Evolutionary conservation across 768 basidiomycete genomes (phyloP), one percentile per base, ranked within the genome.

Genomic region (Suillus weaverae): DNA sequence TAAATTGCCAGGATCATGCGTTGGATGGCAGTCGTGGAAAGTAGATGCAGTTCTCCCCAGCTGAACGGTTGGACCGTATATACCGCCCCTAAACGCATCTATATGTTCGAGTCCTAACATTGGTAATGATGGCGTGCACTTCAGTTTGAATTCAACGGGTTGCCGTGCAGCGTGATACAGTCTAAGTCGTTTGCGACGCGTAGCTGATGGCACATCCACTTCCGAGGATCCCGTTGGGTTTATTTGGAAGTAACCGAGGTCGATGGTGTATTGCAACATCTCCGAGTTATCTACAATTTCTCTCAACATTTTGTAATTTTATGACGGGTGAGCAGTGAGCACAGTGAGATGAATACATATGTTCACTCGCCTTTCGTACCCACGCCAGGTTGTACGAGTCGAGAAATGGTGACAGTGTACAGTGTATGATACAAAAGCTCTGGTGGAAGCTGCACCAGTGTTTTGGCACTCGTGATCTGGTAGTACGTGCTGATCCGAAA

Each of bases 91-190:
- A 68, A 85, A 85, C 64, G 85, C 84, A 67, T 85, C 84, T 3
- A 85, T 78, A 0, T 81, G 80, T 5, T 0, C 11, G 5, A 14
- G 26, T 26, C 83, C 83, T 1, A 81, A 79, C 5, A 79, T 79
- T 0, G 82, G 81, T 6, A 83, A 69, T 4, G 77, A 70, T 39
- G 84, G 70, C 22, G 72, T 77, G 65, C 78, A 75, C 4, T 73
- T 71, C 56, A 71, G 71, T 60, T 75, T 81, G 77, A 79, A 81
- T 22, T 71, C 70, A 26, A 85, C 70, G 8, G 73, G 75, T 62
- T 80, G 80, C 85, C 86, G 86, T n/a, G 80, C 80, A 18, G 72
- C 66, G 71, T 86, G 84, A 56, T 81, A 74, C 16, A 79, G 77
- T 1, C 75, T 74, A 6, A 86, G 74, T 26, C 77, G 67, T 35